A percentile compares a stretch with the other conserved stretches of the same genome.
Evolutionary conservation across 2,329 filamentous ascomycete species (phyloP).

Genomic region (Endoconidiophora laricicola): DNA sequence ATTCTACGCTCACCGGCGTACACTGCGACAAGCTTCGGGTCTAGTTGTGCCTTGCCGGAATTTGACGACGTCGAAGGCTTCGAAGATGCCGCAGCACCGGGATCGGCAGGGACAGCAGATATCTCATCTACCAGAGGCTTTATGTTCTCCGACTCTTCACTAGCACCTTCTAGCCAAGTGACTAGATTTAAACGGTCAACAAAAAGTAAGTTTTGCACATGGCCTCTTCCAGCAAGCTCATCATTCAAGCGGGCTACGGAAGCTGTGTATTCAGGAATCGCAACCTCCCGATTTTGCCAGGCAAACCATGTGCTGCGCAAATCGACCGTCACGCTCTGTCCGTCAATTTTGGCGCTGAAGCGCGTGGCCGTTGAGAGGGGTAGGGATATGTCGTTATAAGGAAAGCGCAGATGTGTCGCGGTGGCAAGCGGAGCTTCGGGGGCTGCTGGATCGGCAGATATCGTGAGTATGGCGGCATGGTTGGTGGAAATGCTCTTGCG

Average conservation of each 20-base stretch:
- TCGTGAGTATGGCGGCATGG: slow-evolving; percentile 55
- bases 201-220: slow-evolving; percentile 78
- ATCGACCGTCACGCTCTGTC: slow-evolving; percentile 43
- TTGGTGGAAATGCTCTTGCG: slow-evolving; percentile 64
- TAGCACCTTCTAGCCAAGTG: slow-evolving; percentile 81
- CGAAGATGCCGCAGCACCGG: slow-evolving; percentile 22
- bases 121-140: slow-evolving; percentile 57
- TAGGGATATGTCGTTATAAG: slow-evolving; percentile 41
- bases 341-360: slow-evolving; percentile 56
- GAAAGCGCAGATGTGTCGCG: slow-evolving; percentile 68
- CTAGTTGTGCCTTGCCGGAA: slow-evolving; percentile 49
- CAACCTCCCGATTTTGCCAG: slow-evolving; percentile 82
- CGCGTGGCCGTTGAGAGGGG: slow-evolving; percentile 62
- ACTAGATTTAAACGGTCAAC: slow-evolving; percentile 83
- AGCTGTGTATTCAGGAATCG: slow-evolving; percentile 81
- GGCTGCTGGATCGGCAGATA: slow-evolving; percentile 46
- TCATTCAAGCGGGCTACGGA: slow-evolving; percentile 68
- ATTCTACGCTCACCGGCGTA: slow-evolving; percentile 83
- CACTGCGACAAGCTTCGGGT: slow-evolving; percentile 71
- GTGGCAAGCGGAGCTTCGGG: slow-evolving; percentile 49
- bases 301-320: slow-evolving; percentile 92
- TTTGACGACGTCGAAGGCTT: slow-evolving; percentile 24
- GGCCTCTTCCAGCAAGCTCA: slow-evolving; percentile 46
- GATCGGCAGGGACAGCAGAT: slow-evolving; percentile 19
- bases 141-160: slow-evolving; percentile 85